Evolutionary conservation across 331 rosid species (phyloP), one percentile per base, ranked within the genome.

Genomic region (Rhamnella rubrinervis): DNA sequence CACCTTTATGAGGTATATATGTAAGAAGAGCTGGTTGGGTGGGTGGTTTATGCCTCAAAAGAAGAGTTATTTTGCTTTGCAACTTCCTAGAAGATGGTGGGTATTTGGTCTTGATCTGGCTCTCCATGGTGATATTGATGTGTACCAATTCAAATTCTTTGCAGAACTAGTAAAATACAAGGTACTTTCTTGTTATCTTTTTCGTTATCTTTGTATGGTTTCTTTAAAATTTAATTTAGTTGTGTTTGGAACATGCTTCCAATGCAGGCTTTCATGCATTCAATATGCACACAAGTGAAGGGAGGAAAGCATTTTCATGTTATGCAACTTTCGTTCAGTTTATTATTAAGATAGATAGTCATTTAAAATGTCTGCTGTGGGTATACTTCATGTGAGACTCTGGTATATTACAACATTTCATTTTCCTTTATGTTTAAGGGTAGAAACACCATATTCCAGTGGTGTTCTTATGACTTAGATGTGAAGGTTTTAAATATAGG

Each of bases 11-110:
- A 84, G 97, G 90, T 89, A 80, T 76, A 86, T 95, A 75, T 91
- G 97, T 76, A 93, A 91, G 71, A 91, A 85, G 82, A 91, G 81
- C 83, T 95, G 98, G 98, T 86, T 95, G 85, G 98, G 98, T 52
- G 98, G 98, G 75, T 95, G 98, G 98, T 85, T 91, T 65, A 89
- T 95, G 93, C 97, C 96, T 59, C 97, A 95, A 78, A 95, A 77
- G 81, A 95, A 87, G 90, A 95, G 98, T 84, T 95, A 91, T 73
- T 95, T 95, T 65, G 98, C 97, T 71, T 79, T 95, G 82, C 87
- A 91, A 79, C 97, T 91, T 66, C 98, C 98, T 55, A 85, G 87
- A 82, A 67, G 85, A 67, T 95, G 97, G 98, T 95, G 98, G 98
- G 75, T 95, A 66, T 91, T 91, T 78, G 98, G 97, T 85, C 84